A percentile compares a stretch with the other conserved stretches of the same genome.
phyloP scores from a whole-genome alignment of 192 early-diverging fungal genomes.

The Coemansia pectinata region DNA sequence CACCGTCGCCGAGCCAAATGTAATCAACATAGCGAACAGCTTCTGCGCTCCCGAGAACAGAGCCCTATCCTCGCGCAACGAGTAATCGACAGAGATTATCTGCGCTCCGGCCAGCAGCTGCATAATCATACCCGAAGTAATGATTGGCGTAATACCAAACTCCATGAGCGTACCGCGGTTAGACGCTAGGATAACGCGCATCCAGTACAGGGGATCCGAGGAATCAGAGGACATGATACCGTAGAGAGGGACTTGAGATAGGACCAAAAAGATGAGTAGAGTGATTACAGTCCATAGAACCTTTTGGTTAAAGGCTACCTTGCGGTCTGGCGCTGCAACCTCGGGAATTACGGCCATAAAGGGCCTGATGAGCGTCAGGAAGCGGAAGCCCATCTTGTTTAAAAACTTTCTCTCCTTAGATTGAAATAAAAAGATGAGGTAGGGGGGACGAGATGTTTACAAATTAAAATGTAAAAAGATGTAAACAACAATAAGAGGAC shows the following conservation, averaged over 20 bases:
- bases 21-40: constrained; percentile 97
- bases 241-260: constrained; percentile 99
- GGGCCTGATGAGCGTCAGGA: constrained; percentile 94
- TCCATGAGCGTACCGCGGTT: constrained; percentile 99
- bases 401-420: background rate
- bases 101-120: constrained; percentile 98
- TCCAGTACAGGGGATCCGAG: constrained; percentile 98
- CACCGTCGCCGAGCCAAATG: constrained; percentile 97
- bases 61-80: constrained; percentile 96
- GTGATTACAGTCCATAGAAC: constrained; percentile 99
- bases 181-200: constrained; percentile 99
- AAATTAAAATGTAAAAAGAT: background rate
- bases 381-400: constrained; percentile 64
- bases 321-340: constrained; percentile 90
- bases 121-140: constrained; percentile 99
- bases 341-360: constrained; percentile 99
- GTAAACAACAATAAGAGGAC: constrained; percentile 6
- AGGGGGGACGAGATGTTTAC: background rate
- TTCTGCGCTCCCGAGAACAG: constrained; percentile 99
- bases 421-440: background rate
- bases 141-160: constrained; percentile 99
- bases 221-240: constrained; percentile 99
- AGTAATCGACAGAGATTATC: constrained; percentile 99
- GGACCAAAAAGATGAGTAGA: constrained; percentile 98
- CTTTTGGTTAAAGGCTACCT: constrained; percentile 99